Percentiles rank a stretch among this genome's conserved stretches.
Conservation (phyloP, 2,329 filamentous ascomycete genomes). For the Dissoconium aciculare region DNA sequence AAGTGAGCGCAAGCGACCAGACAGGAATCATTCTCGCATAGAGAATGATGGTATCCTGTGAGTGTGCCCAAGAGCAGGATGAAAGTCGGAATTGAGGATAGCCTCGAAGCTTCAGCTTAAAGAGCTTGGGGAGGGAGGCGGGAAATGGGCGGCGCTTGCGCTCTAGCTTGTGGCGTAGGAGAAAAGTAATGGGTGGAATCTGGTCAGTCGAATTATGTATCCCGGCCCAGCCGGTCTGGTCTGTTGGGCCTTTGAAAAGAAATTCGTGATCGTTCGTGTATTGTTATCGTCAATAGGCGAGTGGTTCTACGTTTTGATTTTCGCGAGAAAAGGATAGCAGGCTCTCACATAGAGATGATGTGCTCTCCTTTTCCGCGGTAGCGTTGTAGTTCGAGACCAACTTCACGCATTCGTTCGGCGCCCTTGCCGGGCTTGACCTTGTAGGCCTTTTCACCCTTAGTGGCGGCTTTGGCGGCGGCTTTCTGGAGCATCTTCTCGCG, state of each 20-base stretch:
- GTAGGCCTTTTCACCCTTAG: slow-evolving; percentile 43
- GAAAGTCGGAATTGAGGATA: too few species aligned
- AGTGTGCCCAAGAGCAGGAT: background rate
- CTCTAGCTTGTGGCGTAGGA: too few species aligned
- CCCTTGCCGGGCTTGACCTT: slow-evolving; percentile 70
- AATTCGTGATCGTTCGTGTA: background rate
- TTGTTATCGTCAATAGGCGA: background rate
- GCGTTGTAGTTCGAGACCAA: slow-evolving; percentile 78
- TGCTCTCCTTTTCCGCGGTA: slow-evolving; percentile 49
- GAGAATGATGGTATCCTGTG: background rate
- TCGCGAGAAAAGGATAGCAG: background rate
- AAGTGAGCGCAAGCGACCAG: background rate
- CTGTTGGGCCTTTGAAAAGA: background rate
- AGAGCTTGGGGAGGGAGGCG: too few species aligned
- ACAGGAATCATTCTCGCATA: background rate
- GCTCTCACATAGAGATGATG: slow-evolving; percentile 31
- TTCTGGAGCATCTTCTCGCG: slow-evolving; percentile 87
- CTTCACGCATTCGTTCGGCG: slow-evolving; percentile 81
- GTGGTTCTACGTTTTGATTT: background rate
- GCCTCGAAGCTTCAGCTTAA: too few species aligned
- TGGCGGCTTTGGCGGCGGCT: slow-evolving; percentile 69
- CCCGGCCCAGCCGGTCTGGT: background rate
- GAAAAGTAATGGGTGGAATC: too few species aligned
- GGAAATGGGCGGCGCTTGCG: background rate
- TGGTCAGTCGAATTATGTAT: background rate